Evolutionary conservation across 2,329 filamentous ascomycete species (phyloP), one percentile per base, ranked within the genome.

Genomic region (Cercospora zeina): DNA sequence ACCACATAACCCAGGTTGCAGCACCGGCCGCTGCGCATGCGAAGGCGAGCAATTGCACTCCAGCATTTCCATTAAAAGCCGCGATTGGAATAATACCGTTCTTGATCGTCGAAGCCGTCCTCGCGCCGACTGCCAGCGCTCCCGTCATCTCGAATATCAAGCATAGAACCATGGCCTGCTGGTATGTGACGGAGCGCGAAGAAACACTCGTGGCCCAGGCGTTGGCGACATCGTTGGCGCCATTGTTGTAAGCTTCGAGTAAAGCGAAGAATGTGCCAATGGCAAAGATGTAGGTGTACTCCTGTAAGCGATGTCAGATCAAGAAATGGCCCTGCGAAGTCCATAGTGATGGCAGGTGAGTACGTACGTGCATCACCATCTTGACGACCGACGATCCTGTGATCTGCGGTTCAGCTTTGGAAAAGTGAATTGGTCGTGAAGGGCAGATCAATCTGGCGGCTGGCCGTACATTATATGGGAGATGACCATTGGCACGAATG

Each of bases 241-340:
- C 84, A 66, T 85, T 86, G 70, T 86, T 87, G 83, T 83, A 88
- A 47, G 85, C 85, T 70, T 87, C 85, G 30, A 87, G 81, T 69
- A 85, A 84, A 62, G 85, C 83, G 72, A 87, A 87, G 59, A 87
- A 80, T 62, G 82, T 84, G 74, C 82, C 84, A 56, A 87, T 80
- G 68, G 83, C 85, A 65, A 87, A 83, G 63, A 87, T 56, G 51
- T 62, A 62, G 50, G 61, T 62, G 39, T 62, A 62, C 16, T 51
- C 56, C 51, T 62, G 56, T n/a, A 39, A 34, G 5, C 14, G 14
- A 24, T 55, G 30, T 39, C 45, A 39, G 45, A 21, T 37, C 8
- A 31, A 8, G 14, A 27, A 47, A 27, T 10, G 19, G 16, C 30
- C 31, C 7, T 11, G 13, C 49, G 39, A 16, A 30, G 31, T n/a